Base-by-base conservation (phyloP, 768 basidiomycete genomes). In the Pleurotus pulmonarius region DNA sequence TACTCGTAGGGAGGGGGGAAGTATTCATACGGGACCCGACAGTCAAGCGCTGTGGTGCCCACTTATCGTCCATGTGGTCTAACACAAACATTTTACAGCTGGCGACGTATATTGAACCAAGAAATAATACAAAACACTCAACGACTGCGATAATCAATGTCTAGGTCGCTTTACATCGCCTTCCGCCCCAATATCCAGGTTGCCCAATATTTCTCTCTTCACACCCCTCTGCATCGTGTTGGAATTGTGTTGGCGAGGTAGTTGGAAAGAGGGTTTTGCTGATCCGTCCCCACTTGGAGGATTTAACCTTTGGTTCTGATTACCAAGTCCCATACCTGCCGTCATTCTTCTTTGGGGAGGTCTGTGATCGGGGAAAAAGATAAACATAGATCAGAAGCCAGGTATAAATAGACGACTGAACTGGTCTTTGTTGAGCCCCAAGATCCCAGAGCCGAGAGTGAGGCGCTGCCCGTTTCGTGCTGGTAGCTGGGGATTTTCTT, bases 111-210 rank as follows among this genome's bases (percentile, higher is more conserved):
- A 34, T 34, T 34, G 46, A 20, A 48, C 9, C 16, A 7, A 26
- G 15, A 37, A n/a, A 37, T 34, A 40, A 41, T 20, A 16, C 37
- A 16, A 51, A 51, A n/a, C 15, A 38, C 25, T 40, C 39, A 20
- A 22, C 39, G 38, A 52, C 9, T 22, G n/a, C 20, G n/a, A 44
- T 44, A 44, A 16, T 73, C 65, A 79, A 56, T 70, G 69, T 61
- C 68, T 73, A 47, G 73, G 18, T 43, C 82, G 71, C 65, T 85
- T 85, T 44, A 73, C 64, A 55, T 78, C 77, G 18, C 73, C 75
- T 45, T 72, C 65, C 13, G 73, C 71, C 8, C 65, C 69, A 40
- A 73, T 57, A 25, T 80, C 76, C 13, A 75, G 64, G 34, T 66
- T 59, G 34, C 69, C 74, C 18, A 77, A 63, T 8, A 67, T 55